Conservation (phyloP, 345 rosid genomes). For the Raphanus raphanistrum region DNA sequence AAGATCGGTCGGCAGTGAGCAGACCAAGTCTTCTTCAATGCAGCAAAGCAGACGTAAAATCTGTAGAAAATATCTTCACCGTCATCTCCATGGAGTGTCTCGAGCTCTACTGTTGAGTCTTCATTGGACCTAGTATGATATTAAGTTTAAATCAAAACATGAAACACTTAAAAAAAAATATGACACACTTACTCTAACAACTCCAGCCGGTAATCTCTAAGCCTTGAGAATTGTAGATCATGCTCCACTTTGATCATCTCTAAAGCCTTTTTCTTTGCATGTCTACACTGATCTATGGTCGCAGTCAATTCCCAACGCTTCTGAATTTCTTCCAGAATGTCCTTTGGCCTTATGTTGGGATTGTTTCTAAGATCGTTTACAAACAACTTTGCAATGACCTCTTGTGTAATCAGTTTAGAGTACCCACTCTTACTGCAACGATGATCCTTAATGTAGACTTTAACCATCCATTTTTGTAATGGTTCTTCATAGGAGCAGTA, state of each 20-base stretch:
- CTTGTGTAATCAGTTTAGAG: neutral
- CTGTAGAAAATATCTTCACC: neutral
- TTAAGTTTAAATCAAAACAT: too few species aligned
- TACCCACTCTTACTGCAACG: neutral
- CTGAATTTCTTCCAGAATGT: neutral
- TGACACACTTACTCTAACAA: neutral
- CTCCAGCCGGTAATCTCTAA: neutral
- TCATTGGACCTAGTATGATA: neutral
- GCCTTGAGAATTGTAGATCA: neutral
- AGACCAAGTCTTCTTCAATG: neutral
- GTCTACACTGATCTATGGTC: neutral
- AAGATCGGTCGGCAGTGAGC: neutral
- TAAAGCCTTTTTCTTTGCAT: neutral
- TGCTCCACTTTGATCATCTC: neutral
- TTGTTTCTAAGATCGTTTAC: neutral
- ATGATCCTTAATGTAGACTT: neutral
- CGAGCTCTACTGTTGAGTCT: neutral
- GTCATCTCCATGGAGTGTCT: neutral
- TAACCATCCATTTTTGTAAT: neutral
- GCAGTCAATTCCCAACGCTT: neutral
- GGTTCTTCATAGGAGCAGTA: neutral
- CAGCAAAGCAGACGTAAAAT: neutral
- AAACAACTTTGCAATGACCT: neutral
- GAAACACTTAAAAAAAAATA: too few species aligned
- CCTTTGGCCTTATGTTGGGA: neutral